Evolutionary conservation across 2,329 filamentous ascomycete genomes (phyloP).

Genomic region (Penicillium sp.): DNA sequence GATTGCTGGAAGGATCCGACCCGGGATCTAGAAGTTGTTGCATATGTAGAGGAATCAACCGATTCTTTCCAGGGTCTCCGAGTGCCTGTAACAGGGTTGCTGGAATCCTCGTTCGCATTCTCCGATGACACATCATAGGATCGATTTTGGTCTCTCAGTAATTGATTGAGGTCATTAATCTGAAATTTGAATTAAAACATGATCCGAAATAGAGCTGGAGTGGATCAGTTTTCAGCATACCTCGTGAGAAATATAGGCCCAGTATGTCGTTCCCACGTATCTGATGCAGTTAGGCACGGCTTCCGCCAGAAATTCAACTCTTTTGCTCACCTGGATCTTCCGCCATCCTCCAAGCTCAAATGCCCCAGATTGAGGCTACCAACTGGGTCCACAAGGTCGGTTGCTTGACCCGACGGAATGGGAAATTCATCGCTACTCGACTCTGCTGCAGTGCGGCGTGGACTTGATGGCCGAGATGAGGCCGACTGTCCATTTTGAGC

Average conservation of each 20-base stretch:
- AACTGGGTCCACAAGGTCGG: slow-evolving; percentile 50
- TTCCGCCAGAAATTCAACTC: not conserved
- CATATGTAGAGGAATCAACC: slow-evolving; percentile 23
- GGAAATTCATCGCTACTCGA: slow-evolving; percentile 50
- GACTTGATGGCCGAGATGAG: slow-evolving; percentile 39
- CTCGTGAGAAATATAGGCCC: slow-evolving; percentile 54
- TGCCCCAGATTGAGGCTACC: slow-evolving; percentile 50
- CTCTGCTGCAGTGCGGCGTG: slow-evolving; percentile 40
- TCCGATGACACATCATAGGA: slow-evolving; percentile 40
- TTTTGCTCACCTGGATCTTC: slow-evolving; percentile 39
- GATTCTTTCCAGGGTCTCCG: slow-evolving; percentile 31
- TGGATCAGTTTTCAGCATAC: slow-evolving; percentile 30
- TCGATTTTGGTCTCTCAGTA: slow-evolving; percentile 50
- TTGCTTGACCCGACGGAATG: slow-evolving; percentile 49
- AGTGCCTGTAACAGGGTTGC: slow-evolving; percentile 27
- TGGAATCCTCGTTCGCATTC: slow-evolving; percentile 31
- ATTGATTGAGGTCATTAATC: slow-evolving; percentile 53
- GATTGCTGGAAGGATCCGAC: slow-evolving; percentile 45
- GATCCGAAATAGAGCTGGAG: not conserved
- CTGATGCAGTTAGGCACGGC: slow-evolving; percentile 31
- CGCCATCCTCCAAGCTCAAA: slow-evolving; percentile 52
- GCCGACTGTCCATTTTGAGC: slow-evolving; percentile 21
- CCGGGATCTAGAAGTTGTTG: slow-evolving; percentile 26
- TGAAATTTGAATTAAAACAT: slow-evolving; percentile 22
- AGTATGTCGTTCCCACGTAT: slow-evolving; percentile 55